phyloP scores from a whole-genome alignment of 2,329 filamentous ascomycete species.

The Xylariaceae sp. region DNA sequence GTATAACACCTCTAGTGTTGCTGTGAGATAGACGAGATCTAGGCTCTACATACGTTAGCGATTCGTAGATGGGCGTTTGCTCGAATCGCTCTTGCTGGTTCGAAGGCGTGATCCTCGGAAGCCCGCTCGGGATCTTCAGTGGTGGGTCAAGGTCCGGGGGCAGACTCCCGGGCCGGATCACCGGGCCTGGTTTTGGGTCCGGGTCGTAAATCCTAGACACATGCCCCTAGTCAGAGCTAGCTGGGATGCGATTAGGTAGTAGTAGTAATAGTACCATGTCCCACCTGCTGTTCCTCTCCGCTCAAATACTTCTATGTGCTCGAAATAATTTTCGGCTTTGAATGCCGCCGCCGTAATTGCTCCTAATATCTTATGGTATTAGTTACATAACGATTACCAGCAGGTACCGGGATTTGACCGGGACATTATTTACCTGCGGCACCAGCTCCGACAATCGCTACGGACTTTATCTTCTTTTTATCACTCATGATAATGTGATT shows the following conservation, averaged over 20 bases:
- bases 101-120: conserved; percentile 46
- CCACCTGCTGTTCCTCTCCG: conserved; percentile 47
- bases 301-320: conserved; percentile 47
- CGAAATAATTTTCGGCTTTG: conserved; percentile 47
- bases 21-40: no score
- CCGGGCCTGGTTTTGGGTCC: conserved; percentile 39
- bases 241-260: neutral
- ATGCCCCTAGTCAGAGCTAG: neutral
- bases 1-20: no score
- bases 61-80: conserved; percentile 54
- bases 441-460: conserved; percentile 48
- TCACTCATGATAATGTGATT: conserved; percentile 19
- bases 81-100: conserved; percentile 48
- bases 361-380: conserved; percentile 38
- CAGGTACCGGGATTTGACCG: neutral
- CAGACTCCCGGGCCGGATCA: conserved; percentile 46
- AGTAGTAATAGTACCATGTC: conserved; percentile 42
- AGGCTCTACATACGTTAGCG: conserved; percentile 57
- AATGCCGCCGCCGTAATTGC: conserved; percentile 51
- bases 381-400: neutral
- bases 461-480: conserved; percentile 38
- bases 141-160: conserved; percentile 51
- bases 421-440: conserved; percentile 40
- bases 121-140: conserved; percentile 44
- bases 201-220: conserved; percentile 58